These are phyloP conservation scores for Ogataea trehalophila DNA, from an alignment of 805 yeast genomes.

Conservation along the genomic window DNA sequence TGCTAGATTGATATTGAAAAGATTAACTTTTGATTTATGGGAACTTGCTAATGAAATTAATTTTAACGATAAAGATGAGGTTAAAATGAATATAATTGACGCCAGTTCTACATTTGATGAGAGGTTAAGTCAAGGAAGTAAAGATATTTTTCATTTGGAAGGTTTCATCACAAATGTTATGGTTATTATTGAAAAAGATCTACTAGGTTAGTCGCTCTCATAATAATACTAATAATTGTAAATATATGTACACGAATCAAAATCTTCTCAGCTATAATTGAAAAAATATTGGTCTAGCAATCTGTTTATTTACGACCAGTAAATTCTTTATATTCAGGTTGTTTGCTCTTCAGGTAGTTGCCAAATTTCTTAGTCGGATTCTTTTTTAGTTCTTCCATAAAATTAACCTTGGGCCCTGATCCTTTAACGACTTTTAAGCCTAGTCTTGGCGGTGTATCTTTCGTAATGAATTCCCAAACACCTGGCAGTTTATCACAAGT, in stretches of 20 bases:
- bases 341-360: slow-evolving; percentile 47
- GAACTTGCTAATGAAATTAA: slow-evolving; percentile 14
- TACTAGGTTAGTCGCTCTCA: not conserved
- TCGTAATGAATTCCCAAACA: slow-evolving; percentile 74
- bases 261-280: not conserved
- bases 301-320: slow-evolving; percentile 25
- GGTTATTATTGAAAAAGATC: slow-evolving; percentile 58
- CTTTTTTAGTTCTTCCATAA: slow-evolving; percentile 46
- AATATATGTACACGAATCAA: not conserved
- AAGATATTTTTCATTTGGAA: slow-evolving; percentile 90
- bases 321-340: slow-evolving; percentile 44
- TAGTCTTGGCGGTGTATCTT: slow-evolving; percentile 60
- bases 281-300: not conserved
- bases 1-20: slow-evolving; percentile 71
- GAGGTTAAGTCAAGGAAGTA: slow-evolving; percentile 77
- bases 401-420: slow-evolving; percentile 42
- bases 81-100: slow-evolving; percentile 46
- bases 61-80: slow-evolving; percentile 16
- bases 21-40: slow-evolving; percentile 37
- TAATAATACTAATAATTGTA: not conserved
- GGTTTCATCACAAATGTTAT: slow-evolving; percentile 88
- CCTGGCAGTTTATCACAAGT: slow-evolving; percentile 94
- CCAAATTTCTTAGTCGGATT: slow-evolving; percentile 64
- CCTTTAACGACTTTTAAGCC: slow-evolving; percentile 56
- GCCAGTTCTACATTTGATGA: slow-evolving; percentile 74